Evolutionary conservation across 768 basidiomycete genomes (phyloP), one percentile per base, ranked within the genome.

Genomic region (Naganishia friedmannii): DNA sequence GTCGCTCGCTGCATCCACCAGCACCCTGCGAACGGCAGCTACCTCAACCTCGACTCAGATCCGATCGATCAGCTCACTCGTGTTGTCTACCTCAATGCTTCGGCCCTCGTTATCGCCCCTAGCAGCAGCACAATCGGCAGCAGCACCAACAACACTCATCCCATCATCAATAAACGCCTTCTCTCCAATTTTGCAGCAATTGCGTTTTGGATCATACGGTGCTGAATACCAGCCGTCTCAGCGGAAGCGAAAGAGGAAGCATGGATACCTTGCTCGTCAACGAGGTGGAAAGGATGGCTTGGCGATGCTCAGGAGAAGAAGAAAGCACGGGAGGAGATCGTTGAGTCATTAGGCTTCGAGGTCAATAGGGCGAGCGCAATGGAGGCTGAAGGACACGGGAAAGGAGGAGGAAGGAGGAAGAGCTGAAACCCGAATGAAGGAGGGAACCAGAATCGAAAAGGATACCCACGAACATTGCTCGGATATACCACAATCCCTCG

Each of bases 141-240:
- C 2, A 42, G 7, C 51, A 34, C 29, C 23, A 15, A 46, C 45
- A 28, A 26, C 51, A 54, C 42, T 48, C 37, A 39, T 31, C 32
- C 55, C 53, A 37, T 51, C 46, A 65, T 31, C 54, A 34, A 21
- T 48, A 26, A 57, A 57, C 63, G 70, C 55, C 23, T 74, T 70
- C 68, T 72, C 65, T 12, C 66, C 70, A 34, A 48, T 67, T 23
- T 54, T 58, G 10, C 70, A 66, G 31, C 65, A 65, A 74, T 82
- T 85, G 48, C 88, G 93, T 8, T 88, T 85, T 77, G 84, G 84
- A 34, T 85, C 89, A 32, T 86, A 87, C 53, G 94, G 94, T 53
- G 86, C 87, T n/a, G 92, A 94, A 82, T 98, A 97, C 76, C 94
- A 97, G 79, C 94, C 94, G n/a, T 92, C 90, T 0, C 93, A 95